These are phyloP conservation scores for Leccinellum albellum DNA, from an alignment of 768 basidiomycete species.

Conservation along the genomic window DNA sequence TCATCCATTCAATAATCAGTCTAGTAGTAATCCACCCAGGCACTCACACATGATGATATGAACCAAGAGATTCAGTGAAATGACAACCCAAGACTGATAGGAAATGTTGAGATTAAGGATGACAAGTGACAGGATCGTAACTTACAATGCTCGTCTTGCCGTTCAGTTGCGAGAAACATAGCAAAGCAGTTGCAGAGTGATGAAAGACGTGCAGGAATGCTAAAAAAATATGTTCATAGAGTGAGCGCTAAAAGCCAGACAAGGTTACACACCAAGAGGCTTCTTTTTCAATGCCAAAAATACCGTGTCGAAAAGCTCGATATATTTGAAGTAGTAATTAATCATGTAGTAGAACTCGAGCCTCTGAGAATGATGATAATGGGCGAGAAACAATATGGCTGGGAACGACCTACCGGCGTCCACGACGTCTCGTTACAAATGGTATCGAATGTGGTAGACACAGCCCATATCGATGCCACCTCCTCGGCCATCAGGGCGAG, in stretches of 20 bases:
- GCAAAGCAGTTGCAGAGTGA: slow-evolving; percentile 93
- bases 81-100: slow-evolving; percentile 92
- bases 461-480: slow-evolving; percentile 74
- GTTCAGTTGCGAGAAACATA: slow-evolving; percentile 93
- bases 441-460: slow-evolving; percentile 66
- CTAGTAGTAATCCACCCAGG: neutral
- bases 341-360: slow-evolving; percentile 97
- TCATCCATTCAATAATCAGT: neutral
- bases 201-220: slow-evolving; percentile 99
- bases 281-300: slow-evolving; percentile 99
- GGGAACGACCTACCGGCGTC: slow-evolving; percentile 67
- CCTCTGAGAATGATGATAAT: slow-evolving; percentile 43
- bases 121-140: slow-evolving; percentile 10
- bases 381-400: neutral
- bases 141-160: slow-evolving; percentile 91
- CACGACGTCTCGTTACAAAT: slow-evolving; percentile 78
- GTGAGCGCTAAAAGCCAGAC: neutral
- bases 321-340: slow-evolving; percentile 98
- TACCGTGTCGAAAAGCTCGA: slow-evolving; percentile 94
- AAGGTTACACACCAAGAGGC: slow-evolving; percentile 67
- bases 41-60: slow-evolving; percentile 97
- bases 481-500: slow-evolving; percentile 91
- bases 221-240: slow-evolving; percentile 27
- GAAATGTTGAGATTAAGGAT: slow-evolving; percentile 1
- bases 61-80: slow-evolving; percentile 83